Conservation (phyloP, 1,284 basidiomycete genomes). For the Cryptococcus sp. region DNA sequence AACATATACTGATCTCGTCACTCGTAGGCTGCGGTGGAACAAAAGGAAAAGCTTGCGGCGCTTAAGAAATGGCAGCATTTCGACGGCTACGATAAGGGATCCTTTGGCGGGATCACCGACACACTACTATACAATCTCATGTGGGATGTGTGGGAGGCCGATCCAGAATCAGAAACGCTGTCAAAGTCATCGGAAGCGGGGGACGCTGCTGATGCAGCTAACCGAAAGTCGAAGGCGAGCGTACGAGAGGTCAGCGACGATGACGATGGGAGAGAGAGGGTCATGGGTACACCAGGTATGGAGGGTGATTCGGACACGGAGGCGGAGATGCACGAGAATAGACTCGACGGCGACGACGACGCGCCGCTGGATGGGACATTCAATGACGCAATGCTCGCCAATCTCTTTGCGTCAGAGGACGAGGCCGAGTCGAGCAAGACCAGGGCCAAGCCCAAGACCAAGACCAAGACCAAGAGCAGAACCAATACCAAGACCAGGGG, state of each 20-base stretch:
- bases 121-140: slow-evolving; percentile 36
- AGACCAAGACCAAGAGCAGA: too few relatives aligned
- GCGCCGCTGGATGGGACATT: too few relatives aligned
- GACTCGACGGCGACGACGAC: neutral
- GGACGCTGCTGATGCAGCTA: slow-evolving; percentile 5
- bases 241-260: slow-evolving; percentile 10
- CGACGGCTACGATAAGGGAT: slow-evolving; percentile 47
- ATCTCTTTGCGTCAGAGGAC: too few relatives aligned
- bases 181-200: neutral
- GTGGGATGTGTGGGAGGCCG: slow-evolving; percentile 27
- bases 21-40: slow-evolving; percentile 67
- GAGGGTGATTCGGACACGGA: neutral
- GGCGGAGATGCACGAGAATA: neutral
- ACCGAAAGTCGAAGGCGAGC: slow-evolving; percentile 1
- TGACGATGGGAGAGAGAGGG: slow-evolving; percentile 6
- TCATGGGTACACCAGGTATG: slow-evolving; percentile 1
- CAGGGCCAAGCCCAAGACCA: too few relatives aligned
- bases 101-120: slow-evolving; percentile 59
- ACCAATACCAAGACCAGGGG: too few relatives aligned
- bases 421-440: too few relatives aligned
- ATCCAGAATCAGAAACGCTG: neutral
- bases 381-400: too few relatives aligned
- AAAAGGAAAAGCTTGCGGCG: slow-evolving; percentile 74
- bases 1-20: neutral
- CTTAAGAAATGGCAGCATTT: slow-evolving; percentile 88